Percentiles rank a stretch among this genome's conserved stretches.
These are phyloP conservation scores for Fusarium nodosum DNA, from an alignment of 2,329 filamentous ascomycete species.

Conservation along the genomic window DNA sequence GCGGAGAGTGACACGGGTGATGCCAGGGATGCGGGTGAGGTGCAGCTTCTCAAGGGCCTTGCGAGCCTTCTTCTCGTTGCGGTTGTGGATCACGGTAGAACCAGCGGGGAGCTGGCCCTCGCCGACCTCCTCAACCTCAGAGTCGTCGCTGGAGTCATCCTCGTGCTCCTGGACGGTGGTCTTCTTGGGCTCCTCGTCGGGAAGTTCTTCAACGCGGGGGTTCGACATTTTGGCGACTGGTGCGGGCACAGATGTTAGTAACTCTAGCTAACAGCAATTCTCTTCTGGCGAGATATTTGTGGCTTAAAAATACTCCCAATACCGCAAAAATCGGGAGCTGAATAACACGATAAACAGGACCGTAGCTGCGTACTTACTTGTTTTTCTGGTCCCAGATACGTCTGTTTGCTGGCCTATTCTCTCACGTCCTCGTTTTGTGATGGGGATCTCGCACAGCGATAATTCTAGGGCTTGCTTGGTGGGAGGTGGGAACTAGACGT, in stretches of 20 bases:
- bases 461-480: constrained; percentile 64
- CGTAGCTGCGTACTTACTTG: constrained; percentile 53
- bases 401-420: constrained; percentile 52
- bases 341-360: constrained; percentile 26
- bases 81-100: constrained; percentile 92
- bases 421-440: constrained; percentile 58
- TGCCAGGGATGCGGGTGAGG: constrained; percentile 94
- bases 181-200: constrained; percentile 91
- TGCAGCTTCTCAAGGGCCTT: constrained; percentile 99
- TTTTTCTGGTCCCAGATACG: constrained; percentile 54
- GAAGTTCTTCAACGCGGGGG: constrained; percentile 97
- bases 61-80: constrained; percentile 99
- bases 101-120: constrained; percentile 85
- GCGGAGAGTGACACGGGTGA: constrained; percentile 97
- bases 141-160: constrained; percentile 76
- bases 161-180: constrained; percentile 81
- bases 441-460: constrained; percentile 56
- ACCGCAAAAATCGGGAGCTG: constrained; percentile 34
- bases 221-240: constrained; percentile 84
- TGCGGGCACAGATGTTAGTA: constrained; percentile 51
- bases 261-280: constrained; percentile 41
- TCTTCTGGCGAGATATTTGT: constrained; percentile 33
- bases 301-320: constrained; percentile 35
- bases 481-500: constrained; percentile 54
- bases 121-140: constrained; percentile 84